Percentiles rank a stretch among this genome's conserved stretches.
Conservation (phyloP, 2,329 filamentous ascomycete genomes). For the Coniochaeta ligniaria region DNA sequence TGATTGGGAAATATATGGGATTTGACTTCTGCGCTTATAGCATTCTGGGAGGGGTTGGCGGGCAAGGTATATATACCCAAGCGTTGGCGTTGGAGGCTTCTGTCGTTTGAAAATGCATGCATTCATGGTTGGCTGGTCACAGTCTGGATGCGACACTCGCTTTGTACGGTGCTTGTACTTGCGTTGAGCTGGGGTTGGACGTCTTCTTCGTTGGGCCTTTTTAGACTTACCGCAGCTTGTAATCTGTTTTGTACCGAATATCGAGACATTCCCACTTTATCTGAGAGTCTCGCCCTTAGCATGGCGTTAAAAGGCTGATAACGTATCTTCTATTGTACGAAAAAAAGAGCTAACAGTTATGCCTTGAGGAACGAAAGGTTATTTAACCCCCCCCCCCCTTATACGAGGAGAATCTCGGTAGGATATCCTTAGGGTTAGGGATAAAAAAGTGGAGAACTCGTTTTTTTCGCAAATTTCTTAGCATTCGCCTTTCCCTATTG, state of each 20-base stretch:
- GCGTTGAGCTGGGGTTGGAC: not conserved
- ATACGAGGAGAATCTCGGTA: no score
- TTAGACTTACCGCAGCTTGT: not conserved
- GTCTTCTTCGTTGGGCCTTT: not conserved
- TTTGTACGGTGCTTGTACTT: not conserved
- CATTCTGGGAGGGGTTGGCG: not conserved
- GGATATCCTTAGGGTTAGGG: no score
- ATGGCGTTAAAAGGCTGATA: no score
- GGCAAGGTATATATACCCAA: not conserved
- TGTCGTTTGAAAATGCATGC: not conserved
- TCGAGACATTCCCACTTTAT: no score
- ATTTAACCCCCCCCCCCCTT: no score
- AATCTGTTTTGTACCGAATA: not conserved
- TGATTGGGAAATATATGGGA: not conserved
- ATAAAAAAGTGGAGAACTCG: no score
- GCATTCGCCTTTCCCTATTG: no score
- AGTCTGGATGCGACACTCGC: not conserved
- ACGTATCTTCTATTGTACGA: no score
- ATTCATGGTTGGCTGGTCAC: not conserved
- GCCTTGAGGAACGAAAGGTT: no score
- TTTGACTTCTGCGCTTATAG: not conserved
- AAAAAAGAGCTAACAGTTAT: no score
- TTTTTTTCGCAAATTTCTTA: no score
- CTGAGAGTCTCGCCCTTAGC: no score
- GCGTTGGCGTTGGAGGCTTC: not conserved